Conservation (phyloP, 306 rosid genomes). For the Cyamopsis tetragonoloba region DNA sequence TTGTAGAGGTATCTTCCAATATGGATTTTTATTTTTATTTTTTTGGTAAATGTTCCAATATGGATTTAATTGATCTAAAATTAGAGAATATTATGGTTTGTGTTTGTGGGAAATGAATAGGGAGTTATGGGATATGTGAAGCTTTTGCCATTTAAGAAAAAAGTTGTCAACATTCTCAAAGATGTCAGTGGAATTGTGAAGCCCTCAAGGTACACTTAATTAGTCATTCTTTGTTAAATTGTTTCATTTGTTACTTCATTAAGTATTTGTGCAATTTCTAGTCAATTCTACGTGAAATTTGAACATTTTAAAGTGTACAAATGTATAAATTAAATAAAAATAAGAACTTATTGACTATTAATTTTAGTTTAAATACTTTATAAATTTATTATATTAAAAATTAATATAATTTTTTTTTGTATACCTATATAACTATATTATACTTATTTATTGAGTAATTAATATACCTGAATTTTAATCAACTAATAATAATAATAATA, state of each 20-base stretch:
- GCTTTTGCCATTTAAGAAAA: conserved; percentile 55
- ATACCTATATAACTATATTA: no score
- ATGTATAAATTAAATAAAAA: no score
- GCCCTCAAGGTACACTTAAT: conserved; percentile 45
- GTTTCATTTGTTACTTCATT: not conserved
- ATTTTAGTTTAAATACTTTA: no score
- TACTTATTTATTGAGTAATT: no score
- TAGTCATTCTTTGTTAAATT: not conserved
- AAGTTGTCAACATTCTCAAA: conserved; percentile 41
- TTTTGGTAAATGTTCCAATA: not conserved
- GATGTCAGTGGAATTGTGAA: conserved; percentile 39
- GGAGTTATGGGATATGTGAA: conserved; percentile 44
- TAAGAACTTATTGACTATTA: no score
- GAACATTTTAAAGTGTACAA: no score
- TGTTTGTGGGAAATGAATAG: conserved; percentile 11
- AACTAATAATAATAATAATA: no score
- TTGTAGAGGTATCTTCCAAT: conserved; percentile 46
- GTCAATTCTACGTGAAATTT: not conserved
- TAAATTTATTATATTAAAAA: no score
- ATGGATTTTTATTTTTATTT: not conserved
- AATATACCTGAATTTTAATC: no score
- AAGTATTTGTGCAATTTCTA: not conserved
- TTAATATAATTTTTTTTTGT: no score
- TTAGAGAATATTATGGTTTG: no score
- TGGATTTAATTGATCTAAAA: no score